Base-by-base conservation (phyloP, 1,284 basidiomycete genomes). In the Austroboletus rostrupii region DNA sequence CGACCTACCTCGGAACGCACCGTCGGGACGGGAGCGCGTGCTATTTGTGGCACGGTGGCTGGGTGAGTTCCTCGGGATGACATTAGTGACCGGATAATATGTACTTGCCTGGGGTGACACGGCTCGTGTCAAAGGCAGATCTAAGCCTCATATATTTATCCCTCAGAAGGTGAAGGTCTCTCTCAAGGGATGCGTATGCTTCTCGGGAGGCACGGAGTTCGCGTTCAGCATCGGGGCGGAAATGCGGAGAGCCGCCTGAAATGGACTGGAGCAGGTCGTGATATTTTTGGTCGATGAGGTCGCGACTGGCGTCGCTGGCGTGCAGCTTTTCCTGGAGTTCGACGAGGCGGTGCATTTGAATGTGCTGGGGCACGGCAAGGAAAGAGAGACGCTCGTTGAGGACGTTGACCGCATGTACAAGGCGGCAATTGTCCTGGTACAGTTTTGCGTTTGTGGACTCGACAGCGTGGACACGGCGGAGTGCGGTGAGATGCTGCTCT, bases 351-450 rank as follows among this genome's bases (percentile, higher is more conserved):
- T 47, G 45, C 1, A 53, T 23, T 36, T 68, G 66, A 6, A 40
- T 9, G 14, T 49, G 53, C 33, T 53, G 53, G 17, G 55, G 50
- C 9, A 55, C 61, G 11, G 47, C 54, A 31, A 53, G 5, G 36
- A 66, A 56, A 3, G 56, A 37, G 7, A 67, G 43, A 28, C 63
- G 68, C 11, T 68, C 67, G 21, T 65, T 66, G 42, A 68, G 62
- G 28, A 53, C 51, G 37, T 64, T 66, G 46, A 71, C 52, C 5
- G 60, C 54, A 28, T 53, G 50, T 3, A 64, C 60, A 1, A 81
- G 70, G 13, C 54, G 63, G 43, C 61, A 62, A 55, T 83, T 83
- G 55, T 83, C 81, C 47, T 75, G 65, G 52, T 72, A 79, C 31
- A 84, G 67, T 57, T 72, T 77, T 47, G 69, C 55, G 48, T 78